phyloP scores from a whole-genome alignment of 2,329 filamentous ascomycete species.

The Colletotrichum sp. region DNA sequence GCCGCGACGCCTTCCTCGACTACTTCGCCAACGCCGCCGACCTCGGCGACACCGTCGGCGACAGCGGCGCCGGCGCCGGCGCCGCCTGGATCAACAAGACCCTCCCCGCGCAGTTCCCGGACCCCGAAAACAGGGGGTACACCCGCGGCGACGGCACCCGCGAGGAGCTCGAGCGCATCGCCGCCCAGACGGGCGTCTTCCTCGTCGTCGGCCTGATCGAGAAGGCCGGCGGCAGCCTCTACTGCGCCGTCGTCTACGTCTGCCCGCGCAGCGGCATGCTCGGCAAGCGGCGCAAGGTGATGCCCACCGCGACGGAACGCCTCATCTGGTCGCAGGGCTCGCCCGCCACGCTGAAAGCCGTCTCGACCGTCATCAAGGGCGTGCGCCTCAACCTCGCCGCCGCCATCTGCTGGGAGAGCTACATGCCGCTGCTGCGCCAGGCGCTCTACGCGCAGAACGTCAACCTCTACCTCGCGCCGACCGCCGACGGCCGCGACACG shows the following conservation, averaged over 20 bases:
- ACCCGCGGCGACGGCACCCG: slow-evolving; percentile 66
- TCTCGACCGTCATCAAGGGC: slow-evolving; percentile 80
- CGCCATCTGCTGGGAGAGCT: slow-evolving; percentile 97
- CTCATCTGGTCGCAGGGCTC: slow-evolving; percentile 90
- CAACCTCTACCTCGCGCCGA: slow-evolving; percentile 90
- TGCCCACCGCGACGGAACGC: slow-evolving; percentile 85
- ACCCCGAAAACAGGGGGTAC: no score
- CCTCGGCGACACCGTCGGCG: slow-evolving; percentile 75
- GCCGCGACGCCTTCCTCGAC: slow-evolving; percentile 80
- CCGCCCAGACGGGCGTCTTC: slow-evolving; percentile 80
- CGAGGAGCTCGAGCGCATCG: slow-evolving; percentile 78
- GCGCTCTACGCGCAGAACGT: slow-evolving; percentile 88
- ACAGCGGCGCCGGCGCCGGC: slow-evolving; percentile 67
- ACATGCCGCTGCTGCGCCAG: slow-evolving; percentile 89
- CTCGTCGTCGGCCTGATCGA: slow-evolving; percentile 83
- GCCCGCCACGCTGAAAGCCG: slow-evolving; percentile 77
- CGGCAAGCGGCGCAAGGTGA: slow-evolving; percentile 90
- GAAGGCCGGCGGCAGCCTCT: slow-evolving; percentile 79
- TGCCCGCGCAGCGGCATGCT: slow-evolving; percentile 75
- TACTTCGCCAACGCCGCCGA: slow-evolving; percentile 85
- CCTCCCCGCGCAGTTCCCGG: slow-evolving; percentile 33
- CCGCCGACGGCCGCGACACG: slow-evolving; percentile 81
- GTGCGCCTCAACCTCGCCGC: slow-evolving; percentile 80
- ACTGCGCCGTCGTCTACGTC: slow-evolving; percentile 83
- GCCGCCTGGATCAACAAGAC: slow-evolving; percentile 72